Conservation (phyloP, 2,329 filamentous ascomycete species). For the Penicillium sp. region DNA sequence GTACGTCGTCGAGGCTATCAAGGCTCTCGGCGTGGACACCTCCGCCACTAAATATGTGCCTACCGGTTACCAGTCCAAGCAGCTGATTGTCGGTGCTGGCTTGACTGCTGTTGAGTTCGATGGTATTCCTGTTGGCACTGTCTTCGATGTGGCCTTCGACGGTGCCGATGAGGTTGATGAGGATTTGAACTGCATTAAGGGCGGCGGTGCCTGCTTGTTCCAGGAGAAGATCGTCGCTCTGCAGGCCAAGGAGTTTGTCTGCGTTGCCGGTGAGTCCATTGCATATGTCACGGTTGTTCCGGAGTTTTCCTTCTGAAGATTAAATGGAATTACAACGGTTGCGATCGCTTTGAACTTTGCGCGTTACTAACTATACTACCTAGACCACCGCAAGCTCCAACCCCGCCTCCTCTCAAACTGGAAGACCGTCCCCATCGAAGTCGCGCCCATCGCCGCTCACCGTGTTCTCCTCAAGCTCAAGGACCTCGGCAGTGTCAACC, state of each 20-base stretch:
- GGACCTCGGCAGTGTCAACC: constrained; percentile 70
- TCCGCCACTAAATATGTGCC: constrained; percentile 79
- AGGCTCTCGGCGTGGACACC: constrained; percentile 47
- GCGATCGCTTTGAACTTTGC: not conserved
- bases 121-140: constrained; percentile 62
- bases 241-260: constrained; percentile 80
- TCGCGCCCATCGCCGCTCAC: constrained; percentile 79
- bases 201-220: constrained; percentile 94
- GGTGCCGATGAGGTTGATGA: constrained; percentile 96
- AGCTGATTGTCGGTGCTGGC: constrained; percentile 78
- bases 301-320: too few relatives aligned
- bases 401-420: constrained; percentile 71
- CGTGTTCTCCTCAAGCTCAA: constrained; percentile 73
- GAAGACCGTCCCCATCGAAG: constrained; percentile 89
- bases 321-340: not conserved
- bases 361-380: not conserved
- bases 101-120: constrained; percentile 77
- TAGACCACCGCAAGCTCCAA: constrained; percentile 91
- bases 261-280: constrained; percentile 68
- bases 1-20: constrained; percentile 68
- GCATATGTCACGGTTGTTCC: not conserved
- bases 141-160: constrained; percentile 90
- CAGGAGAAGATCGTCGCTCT: constrained; percentile 96
- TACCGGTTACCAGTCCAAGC: constrained; percentile 87
- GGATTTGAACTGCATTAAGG: constrained; percentile 95